A percentile compares a stretch with the other conserved stretches of the same genome.
These are phyloP conservation scores for Metschnikowia picachoensis DNA, from an alignment of 805 yeast species.

Conservation along the genomic window DNA sequence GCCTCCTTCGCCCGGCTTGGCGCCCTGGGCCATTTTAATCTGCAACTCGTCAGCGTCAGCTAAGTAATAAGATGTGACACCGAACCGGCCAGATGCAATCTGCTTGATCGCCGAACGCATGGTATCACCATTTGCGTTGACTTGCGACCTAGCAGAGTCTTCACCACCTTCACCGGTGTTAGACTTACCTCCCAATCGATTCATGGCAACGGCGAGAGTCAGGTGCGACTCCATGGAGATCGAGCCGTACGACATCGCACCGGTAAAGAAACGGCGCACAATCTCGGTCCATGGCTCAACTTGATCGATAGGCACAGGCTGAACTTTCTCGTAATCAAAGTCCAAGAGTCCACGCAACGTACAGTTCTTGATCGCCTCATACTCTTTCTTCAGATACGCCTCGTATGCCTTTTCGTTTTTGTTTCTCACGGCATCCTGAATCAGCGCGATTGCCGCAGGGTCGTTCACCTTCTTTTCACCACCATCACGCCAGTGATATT, in stretches of 20 bases:
- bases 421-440: constrained; percentile 98
- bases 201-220: constrained; percentile 97
- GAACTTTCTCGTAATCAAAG: constrained; percentile 70
- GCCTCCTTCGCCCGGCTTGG: constrained; percentile 99
- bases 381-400: constrained; percentile 82
- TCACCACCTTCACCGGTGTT: constrained; percentile 99
- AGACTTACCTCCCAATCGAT: constrained; percentile 94
- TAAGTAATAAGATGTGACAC: constrained; percentile 91
- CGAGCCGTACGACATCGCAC: constrained; percentile 99
- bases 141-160: constrained; percentile 84
- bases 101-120: constrained; percentile 99
- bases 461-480: constrained; percentile 95
- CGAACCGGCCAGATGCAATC: constrained; percentile 96
- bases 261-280: constrained; percentile 96
- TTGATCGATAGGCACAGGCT: constrained; percentile 88
- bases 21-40: constrained; percentile 99
- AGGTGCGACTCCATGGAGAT: constrained; percentile 98
- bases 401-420: constrained; percentile 92
- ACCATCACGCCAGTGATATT: constrained; percentile 98
- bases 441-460: constrained; percentile 89
- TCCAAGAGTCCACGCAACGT: constrained; percentile 92
- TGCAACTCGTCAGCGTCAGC: constrained; percentile 97
- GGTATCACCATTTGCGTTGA: constrained; percentile 85
- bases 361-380: constrained; percentile 88
- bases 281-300: constrained; percentile 99